phyloP scores from a whole-genome alignment of 352 stramenopile species.

The Elongisporangium anandrum region DNA sequence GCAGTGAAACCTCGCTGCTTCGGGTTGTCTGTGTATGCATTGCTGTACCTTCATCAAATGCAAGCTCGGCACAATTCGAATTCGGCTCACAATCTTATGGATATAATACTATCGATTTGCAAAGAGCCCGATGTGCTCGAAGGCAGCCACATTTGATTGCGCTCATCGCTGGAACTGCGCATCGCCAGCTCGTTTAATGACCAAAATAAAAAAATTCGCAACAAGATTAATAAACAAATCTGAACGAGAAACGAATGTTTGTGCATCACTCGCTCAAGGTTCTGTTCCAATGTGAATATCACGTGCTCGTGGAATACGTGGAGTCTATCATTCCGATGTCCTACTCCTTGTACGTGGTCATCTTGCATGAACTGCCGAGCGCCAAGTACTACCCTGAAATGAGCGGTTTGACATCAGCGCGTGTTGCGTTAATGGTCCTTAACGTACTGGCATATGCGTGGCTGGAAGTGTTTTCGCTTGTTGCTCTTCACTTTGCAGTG shows the following conservation, averaged over 20 bases:
- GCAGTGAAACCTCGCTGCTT: too few species aligned
- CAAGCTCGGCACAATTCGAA: neutral
- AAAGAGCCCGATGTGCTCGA: neutral
- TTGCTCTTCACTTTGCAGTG: constrained; percentile 10
- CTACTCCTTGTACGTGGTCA: neutral
- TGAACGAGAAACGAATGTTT: neutral
- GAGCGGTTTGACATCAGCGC: neutral
- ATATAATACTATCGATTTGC: neutral
- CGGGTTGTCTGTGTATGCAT: neutral
- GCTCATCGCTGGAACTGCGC: neutral
- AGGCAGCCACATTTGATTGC: neutral
- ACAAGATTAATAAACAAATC: neutral
- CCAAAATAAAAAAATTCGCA: neutral
- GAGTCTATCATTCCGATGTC: neutral
- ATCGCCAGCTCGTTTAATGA: neutral
- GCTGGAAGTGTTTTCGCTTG: neutral
- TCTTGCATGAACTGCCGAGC: neutral
- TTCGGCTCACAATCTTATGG: neutral
- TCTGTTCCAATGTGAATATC: neutral
- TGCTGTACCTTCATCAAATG: neutral
- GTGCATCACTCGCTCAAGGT: neutral
- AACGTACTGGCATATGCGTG: neutral
- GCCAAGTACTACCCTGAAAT: neutral
- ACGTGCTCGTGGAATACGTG: neutral
- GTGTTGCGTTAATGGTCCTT: neutral